These are phyloP conservation scores for Glomus cerebriforme DNA, from an alignment of 192 early-diverging fungal genomes.

Conservation along the genomic window DNA sequence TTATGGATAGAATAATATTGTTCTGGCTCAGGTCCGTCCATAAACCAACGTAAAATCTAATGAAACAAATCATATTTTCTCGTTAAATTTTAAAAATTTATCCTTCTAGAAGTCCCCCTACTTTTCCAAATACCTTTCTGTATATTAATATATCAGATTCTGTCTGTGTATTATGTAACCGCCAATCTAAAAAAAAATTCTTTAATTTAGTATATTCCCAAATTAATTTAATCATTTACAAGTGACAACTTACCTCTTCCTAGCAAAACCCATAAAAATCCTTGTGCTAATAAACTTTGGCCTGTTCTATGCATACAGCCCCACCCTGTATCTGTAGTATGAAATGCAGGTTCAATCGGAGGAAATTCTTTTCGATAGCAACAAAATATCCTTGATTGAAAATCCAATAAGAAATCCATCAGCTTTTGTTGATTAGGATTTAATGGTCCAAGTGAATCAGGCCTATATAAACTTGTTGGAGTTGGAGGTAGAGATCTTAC, in stretches of 20 bases:
- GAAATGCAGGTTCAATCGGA: conserved; percentile 44
- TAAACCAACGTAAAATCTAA: conserved; percentile 43
- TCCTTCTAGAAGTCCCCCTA: too few relatives aligned
- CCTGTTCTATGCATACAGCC: conserved; percentile 52
- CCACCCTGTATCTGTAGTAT: conserved; percentile 49
- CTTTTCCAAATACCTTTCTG: conserved; percentile 14
- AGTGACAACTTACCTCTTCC: conserved; percentile 37
- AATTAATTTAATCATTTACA: neutral
- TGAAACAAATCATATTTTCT: neutral
- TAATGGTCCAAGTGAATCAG: conserved; percentile 24
- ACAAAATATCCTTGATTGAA: conserved; percentile 44
- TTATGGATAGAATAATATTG: conserved; percentile 48
- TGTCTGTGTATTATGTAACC: conserved; percentile 6
- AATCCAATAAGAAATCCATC: conserved; percentile 40
- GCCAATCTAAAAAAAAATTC: conserved; percentile 36
- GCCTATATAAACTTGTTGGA: conserved; percentile 29
- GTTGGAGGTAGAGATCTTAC: conserved; percentile 14
- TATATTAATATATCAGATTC: conserved; percentile 32
- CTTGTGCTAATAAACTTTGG: conserved; percentile 47
- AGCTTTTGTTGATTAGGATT: conserved; percentile 27
- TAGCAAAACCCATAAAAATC: conserved; percentile 40
- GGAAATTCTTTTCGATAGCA: conserved; percentile 46
- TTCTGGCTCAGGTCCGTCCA: conserved; percentile 45
- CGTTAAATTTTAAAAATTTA: too few relatives aligned
- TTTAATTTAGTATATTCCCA: neutral